Base-by-base conservation (phyloP, 2,329 filamentous ascomycete species). In the Fusarium zealandicum region DNA sequence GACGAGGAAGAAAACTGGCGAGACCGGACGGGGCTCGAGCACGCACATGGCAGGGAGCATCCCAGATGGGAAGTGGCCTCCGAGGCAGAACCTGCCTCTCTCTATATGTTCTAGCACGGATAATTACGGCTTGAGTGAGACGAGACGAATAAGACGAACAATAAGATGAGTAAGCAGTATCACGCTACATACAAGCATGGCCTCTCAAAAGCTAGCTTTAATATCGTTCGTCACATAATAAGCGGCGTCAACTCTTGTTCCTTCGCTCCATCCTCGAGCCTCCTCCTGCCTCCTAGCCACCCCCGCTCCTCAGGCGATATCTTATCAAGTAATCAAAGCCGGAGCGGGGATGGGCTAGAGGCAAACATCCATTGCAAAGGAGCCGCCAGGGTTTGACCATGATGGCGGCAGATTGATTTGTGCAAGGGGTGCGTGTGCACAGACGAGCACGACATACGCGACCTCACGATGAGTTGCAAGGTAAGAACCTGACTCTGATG, bases 31-130 rank as follows among this genome's bases (percentile, higher is more conserved):
- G 59, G 46, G 51, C 59, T 48, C 35, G 51, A 25, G 28, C 28
- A n/a, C 13, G 22, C 31, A 36, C 42, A 57, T 40, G 55, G 43
- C 59, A 62, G 43, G 59, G 59, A 41, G 30, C 44, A 57, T 43
- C 57, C 61, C 37, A 54, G 61, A 51, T 59, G 32, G 61, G 60
- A 59, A 64, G 57, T 46, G 51, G 56, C n/a, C 44, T 64, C 61
- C 60, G 60, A 58, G 33, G 60, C 60, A 62, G 22, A 32, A 27
- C 45, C 37, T 62, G 59, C 58, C 38, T 55, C 58, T 59, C 38
- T 55, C 58, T 50, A 44, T 49, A 62, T 55, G 37, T 54, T 55
- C 33, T 31, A 51, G 54, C 44, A 45, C 49, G 46, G 50, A 59
- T 56, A 33, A 39, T 44, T 31, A 7, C 13, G 6, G 13, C 28